Evolutionary conservation across 1,284 basidiomycete genomes (phyloP).

Genomic region (Malassezia equina): DNA sequence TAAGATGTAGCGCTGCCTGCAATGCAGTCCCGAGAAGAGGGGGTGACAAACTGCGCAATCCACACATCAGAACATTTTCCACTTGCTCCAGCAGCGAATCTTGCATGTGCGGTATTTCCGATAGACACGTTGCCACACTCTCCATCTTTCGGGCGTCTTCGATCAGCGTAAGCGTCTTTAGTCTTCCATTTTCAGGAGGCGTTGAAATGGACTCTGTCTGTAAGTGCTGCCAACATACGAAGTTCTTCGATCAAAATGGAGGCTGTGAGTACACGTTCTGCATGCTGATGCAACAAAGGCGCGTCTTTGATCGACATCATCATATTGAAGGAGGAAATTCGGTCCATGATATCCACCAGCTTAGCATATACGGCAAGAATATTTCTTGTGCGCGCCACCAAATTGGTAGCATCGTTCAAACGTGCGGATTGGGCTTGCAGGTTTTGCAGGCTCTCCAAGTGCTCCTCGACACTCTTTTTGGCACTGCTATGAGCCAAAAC

Average conservation of each 20-base stretch:
- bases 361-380: background rate
- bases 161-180: background rate
- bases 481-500: background rate
- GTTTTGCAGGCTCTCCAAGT: background rate
- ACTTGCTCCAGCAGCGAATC: slow-evolving; percentile 1
- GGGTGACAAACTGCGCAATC: slow-evolving; percentile 11
- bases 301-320: background rate
- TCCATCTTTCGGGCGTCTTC: background rate
- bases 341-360: slow-evolving; percentile 3
- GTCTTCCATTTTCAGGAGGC: background rate
- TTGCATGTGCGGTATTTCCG: background rate
- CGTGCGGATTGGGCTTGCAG: background rate
- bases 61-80: slow-evolving; percentile 8
- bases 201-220: background rate
- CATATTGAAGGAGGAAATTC: background rate
- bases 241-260: background rate
- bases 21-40: background rate
- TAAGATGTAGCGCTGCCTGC: slow-evolving; percentile 7
- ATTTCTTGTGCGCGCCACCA: background rate
- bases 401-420: background rate
- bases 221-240: background rate
- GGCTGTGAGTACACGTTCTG: background rate
- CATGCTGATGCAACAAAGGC: slow-evolving; percentile 2
- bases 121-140: background rate
- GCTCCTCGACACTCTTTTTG: background rate